Base-by-base conservation (phyloP, 78 protist genomes). In the Bodo saltans region DNA sequence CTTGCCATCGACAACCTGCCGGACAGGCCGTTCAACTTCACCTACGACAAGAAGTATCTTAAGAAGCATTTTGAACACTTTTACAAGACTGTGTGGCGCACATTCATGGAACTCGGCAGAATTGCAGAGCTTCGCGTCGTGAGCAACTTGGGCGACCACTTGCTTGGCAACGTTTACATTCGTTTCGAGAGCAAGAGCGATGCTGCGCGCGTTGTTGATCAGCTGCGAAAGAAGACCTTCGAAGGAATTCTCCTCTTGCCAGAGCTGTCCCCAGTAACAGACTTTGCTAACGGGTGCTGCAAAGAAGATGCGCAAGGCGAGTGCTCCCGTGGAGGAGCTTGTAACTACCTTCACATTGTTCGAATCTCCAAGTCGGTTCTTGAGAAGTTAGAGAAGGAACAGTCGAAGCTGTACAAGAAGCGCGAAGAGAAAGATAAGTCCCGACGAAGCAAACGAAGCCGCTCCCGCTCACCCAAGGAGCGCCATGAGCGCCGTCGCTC, bases 211-310 rank as follows among this genome's bases (percentile, higher is more conserved):
- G 96, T 97, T 4, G 84, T 90, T 42, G 68, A 85, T 30, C 92
- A 73, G 25, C 78, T 98, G 42, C 81, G 74, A 34, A 94, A 97
- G 35, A 86, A 98, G 68, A 93, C 86, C 38, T 95, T 88, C 86
- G 95, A 35, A 88, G 96, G 97, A 3, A 72, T 92, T 27, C 93
- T 95, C 29, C 89, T 96, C 37, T 70, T 87, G 34, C 94, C 97
- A 29, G 98, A 98, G 87, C 93, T 92, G 72, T 92, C 95, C 37
- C 99, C 99, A 35, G 99, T 98, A n/a, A 95, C 97, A 25, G 98
- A 98, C 83, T 97, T 98, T 76, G 83, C 92, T 33, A 99, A 95
- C 70, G 96, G 93, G 34, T 75, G 95, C 60, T 97, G 99, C 88
- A 73, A 97, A n/a, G 98, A 97, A 85, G 94, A 84, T 72, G 98